Conservation (phyloP, 352 stramenopile species). For the Phytophthora tubulina region DNA sequence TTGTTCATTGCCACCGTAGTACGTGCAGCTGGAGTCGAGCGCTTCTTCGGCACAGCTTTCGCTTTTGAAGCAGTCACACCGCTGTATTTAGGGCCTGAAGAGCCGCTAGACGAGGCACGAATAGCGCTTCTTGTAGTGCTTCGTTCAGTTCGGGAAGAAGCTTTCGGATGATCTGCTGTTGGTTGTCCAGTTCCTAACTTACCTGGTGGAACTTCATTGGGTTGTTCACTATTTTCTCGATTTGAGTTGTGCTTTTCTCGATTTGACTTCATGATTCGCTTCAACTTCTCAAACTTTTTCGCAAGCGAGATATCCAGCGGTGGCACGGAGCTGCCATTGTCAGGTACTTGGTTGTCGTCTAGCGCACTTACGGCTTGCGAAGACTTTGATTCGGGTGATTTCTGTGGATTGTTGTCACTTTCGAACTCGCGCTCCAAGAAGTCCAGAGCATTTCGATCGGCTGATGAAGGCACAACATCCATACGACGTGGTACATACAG, state of each 20-base stretch:
- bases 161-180: not conserved
- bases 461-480: constrained; percentile 60
- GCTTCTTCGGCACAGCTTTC: constrained; percentile 9
- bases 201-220: not conserved
- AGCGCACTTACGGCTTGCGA: constrained; percentile 3
- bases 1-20: constrained; percentile 19
- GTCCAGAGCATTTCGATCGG: constrained; percentile 62
- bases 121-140: constrained; percentile 11
- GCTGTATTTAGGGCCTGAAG: constrained; percentile 22
- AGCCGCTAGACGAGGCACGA: constrained; percentile 23
- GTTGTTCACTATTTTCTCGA: constrained; percentile 8
- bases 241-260: constrained; percentile 37
- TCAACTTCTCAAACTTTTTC: constrained; percentile 77
- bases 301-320: constrained; percentile 52
- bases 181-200: not conserved
- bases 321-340: constrained; percentile 12
- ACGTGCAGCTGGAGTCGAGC: constrained; percentile 4
- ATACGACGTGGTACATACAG: constrained; percentile 61
- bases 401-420: constrained; percentile 21
- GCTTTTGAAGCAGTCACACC: constrained; percentile 4
- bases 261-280: constrained; percentile 67
- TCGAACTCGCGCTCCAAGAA: constrained; percentile 56
- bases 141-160: constrained; percentile 6
- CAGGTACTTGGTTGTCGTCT: constrained; percentile 31
- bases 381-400: constrained; percentile 3